Evolutionary conservation across 73 alveolate species (phyloP), one percentile per base, ranked within the genome.

Genomic region (Tetrahymena borealis): DNA sequence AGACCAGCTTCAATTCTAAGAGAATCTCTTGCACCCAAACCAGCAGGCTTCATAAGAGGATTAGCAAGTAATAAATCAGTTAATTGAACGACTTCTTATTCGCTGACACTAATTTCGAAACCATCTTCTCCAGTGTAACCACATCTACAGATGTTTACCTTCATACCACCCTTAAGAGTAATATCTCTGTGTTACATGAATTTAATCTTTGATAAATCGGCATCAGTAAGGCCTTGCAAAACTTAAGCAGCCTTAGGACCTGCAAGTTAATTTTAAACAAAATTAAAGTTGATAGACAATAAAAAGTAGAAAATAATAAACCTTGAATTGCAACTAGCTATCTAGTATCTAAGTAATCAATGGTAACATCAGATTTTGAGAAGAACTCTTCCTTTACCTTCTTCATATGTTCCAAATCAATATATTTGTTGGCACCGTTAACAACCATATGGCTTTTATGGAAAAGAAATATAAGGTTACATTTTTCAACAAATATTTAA

Each of bases 71-170:
- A 78, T 91, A 90, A 33, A 78, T 97, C 91, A 85, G 98, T 95
- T 60, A 97, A 95, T 43, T 91, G 96, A 28, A 92, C 94, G 33
- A 96, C 96, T 33, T 94, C 90, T 2, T 90, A 77, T 16, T 91
- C 91, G 11, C 92, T 96, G 39, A 96, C 96, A 12, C 98, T 93
- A 38, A 97, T 85, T 91, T 98, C 99, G 78, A 97, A 98, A 91
- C 99, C 99, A 92, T 98, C 99, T 91, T 98, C 99, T 18, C 99
- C 99, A 7, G 99, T 98, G 95, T 98, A 98, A 33, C 99, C 99
- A 91, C 99, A 97, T 92, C 99, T 94, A 40, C 78, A 39, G 1
- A 78, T 33, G 32, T 93, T 31, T 16, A 60, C 78, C 40, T 90
- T 92, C 36, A 93, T 39, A 32, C 91, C 91, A 12, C 93, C 94